Conservation (phyloP, 306 rosid genomes). For the Inga oerstediana region DNA sequence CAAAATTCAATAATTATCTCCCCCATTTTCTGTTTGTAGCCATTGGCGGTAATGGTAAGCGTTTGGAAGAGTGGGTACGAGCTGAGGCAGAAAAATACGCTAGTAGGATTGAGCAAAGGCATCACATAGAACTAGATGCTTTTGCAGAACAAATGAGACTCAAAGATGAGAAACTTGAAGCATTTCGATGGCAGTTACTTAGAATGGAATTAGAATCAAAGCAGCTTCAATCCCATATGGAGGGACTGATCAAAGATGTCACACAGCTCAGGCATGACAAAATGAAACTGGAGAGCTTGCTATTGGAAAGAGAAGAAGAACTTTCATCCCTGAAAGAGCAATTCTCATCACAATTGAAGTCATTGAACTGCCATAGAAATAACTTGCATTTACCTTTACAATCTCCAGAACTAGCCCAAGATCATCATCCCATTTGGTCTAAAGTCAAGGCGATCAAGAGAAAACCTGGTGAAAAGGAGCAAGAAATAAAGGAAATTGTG, state of each 20-base stretch:
- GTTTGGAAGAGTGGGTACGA: constrained; percentile 75
- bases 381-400: constrained; percentile 42
- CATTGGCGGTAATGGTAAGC: constrained; percentile 65
- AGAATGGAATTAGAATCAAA: constrained; percentile 83
- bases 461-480: constrained; percentile 50
- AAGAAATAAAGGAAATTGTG: constrained; percentile 49
- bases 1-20: constrained; percentile 8
- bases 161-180: constrained; percentile 88
- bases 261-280: constrained; percentile 74
- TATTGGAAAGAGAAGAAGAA: constrained; percentile 65
- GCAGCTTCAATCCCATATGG: constrained; percentile 72
- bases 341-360: constrained; percentile 54
- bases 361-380: constrained; percentile 37
- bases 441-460: constrained; percentile 52
- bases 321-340: constrained; percentile 63
- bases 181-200: constrained; percentile 76
- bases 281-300: constrained; percentile 66
- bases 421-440: constrained; percentile 42
- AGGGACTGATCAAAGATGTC: constrained; percentile 68
- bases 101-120: constrained; percentile 72
- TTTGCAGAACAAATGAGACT: constrained; percentile 84
- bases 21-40: constrained; percentile 38
- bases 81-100: constrained; percentile 87
- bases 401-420: constrained; percentile 45
- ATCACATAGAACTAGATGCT: constrained; percentile 86